Evolutionary conservation across 164 flowering plant species (phyloP), one percentile per base, ranked within the genome.

Genomic region (Saururus chinensis): DNA sequence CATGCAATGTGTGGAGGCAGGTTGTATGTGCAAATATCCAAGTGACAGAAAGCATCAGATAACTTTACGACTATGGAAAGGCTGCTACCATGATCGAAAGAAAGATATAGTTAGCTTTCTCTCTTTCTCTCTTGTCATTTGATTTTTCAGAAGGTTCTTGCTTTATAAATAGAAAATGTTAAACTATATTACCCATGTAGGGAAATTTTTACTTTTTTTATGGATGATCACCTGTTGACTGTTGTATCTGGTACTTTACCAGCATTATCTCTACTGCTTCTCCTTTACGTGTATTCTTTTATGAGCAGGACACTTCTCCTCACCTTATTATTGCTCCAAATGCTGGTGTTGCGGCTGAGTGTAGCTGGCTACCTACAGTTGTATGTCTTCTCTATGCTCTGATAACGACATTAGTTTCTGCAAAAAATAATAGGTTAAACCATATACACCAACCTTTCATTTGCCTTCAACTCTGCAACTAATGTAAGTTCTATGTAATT

Each of bases 291-390:
- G 40, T 64, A 13, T 66, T 19, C 7, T 53, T 71, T 17, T 49
- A 40, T 73, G 37, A 42, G 48, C 80, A 93, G 97, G 84, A 83
- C 65, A 81, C 79, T 16, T 56, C 60, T 63, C 97, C 97, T 65
- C 74, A 90, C 64, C 49, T 90, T 51, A 65, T 95, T 62, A 59
- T 88, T 59, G 96, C 89, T 69, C 82, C 90, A 56, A 95, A 95
- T 82, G 97, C 96, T 69, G 97, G 99, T 62, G 56, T 95, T 70
- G 97, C 99, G 65, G 97, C 95, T 60, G 88, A 88, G 72, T 65
- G 79, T 42, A 84, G 90, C 77, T 93, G 98, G 98, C 60, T 77
- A 65, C 86, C 95, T 8, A 93, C 96, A 19, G 70, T 90, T 59
- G 98, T 88, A 80, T 51, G 96, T 74, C 63, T 61, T 64, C 59